Evolutionary conservation across 768 basidiomycete genomes (phyloP).

Genomic region (Lentinula boryana): DNA sequence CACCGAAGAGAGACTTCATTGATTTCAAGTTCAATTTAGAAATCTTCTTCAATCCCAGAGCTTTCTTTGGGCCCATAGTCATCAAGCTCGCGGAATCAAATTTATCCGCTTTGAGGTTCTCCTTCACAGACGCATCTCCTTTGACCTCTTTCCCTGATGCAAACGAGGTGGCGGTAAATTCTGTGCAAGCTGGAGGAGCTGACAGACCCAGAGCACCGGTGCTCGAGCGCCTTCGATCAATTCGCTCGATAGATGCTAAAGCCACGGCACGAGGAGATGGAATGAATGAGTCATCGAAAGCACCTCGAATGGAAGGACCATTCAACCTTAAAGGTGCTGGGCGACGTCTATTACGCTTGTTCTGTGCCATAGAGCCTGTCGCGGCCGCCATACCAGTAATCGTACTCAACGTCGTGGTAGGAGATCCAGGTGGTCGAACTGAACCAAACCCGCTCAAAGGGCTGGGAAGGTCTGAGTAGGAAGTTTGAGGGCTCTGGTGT

Average conservation of each 20-base stretch:
- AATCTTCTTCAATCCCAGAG: neutral
- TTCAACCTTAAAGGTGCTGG: constrained; percentile 4
- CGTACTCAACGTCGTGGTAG: constrained; percentile 1
- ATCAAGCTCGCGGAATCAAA: neutral
- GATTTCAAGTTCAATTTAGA: constrained; percentile 4
- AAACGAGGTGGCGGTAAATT: neutral
- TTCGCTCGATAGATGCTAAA: neutral
- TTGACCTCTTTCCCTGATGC: neutral
- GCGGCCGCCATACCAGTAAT: constrained; percentile 1
- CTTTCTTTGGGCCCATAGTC: neutral
- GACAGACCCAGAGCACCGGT: neutral
- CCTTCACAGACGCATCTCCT: neutral
- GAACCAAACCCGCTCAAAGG: neutral
- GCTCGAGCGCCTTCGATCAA: neutral
- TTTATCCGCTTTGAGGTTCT: neutral
- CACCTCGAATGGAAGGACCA: neutral
- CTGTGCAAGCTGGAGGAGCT: constrained; percentile 1
- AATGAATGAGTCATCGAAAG: constrained; percentile 7
- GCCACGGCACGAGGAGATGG: constrained; percentile 2
- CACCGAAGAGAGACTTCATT: neutral
- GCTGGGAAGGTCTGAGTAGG: neutral
- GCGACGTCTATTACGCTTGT: constrained; percentile 4
- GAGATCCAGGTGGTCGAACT: neutral
- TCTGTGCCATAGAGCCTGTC: neutral
- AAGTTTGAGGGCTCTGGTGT: neutral